phyloP scores from a whole-genome alignment of 2,329 filamentous ascomycete genomes.

The Pyricularia sp. region DNA sequence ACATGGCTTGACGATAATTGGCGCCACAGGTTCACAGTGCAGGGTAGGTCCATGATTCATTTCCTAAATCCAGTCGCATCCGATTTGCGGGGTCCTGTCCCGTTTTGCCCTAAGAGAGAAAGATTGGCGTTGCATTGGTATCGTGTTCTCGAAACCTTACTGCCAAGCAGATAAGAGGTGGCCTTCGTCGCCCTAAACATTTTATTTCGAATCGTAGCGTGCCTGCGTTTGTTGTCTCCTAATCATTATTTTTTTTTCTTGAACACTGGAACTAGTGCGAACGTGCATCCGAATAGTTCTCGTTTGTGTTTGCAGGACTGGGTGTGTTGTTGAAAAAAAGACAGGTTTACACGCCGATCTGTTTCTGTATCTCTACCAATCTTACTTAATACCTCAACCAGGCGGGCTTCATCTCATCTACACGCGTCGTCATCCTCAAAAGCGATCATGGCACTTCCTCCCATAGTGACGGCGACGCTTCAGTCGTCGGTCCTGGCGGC shows the following conservation, averaged over 20 bases:
- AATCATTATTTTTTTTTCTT: not conserved
- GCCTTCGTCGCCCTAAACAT: not conserved
- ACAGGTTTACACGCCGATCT: too few relatives aligned
- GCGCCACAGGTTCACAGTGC: not conserved
- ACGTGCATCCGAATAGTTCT: not conserved
- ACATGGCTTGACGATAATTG: not conserved
- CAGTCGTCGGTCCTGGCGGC: constrained; percentile 58
- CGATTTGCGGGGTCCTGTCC: not conserved
- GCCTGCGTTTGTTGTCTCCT: not conserved
- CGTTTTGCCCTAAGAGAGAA: not conserved
- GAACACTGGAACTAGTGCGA: not conserved
- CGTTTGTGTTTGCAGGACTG: not conserved
- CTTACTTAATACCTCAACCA: not conserved
- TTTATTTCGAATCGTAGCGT: not conserved
- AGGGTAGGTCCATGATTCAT: not conserved
- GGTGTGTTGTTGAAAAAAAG: not conserved
- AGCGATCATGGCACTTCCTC: not conserved
- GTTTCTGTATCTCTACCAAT: not conserved
- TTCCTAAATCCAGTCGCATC: not conserved
- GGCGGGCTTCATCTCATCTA: not conserved
- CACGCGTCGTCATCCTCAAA: not conserved
- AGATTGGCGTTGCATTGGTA: not conserved
- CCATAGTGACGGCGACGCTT: constrained; percentile 41
- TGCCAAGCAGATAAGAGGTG: not conserved
- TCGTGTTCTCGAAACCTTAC: too few relatives aligned